Evolutionary conservation across 2,329 filamentous ascomycete genomes (phyloP).

Genomic region (Alternaria alternata): DNA sequence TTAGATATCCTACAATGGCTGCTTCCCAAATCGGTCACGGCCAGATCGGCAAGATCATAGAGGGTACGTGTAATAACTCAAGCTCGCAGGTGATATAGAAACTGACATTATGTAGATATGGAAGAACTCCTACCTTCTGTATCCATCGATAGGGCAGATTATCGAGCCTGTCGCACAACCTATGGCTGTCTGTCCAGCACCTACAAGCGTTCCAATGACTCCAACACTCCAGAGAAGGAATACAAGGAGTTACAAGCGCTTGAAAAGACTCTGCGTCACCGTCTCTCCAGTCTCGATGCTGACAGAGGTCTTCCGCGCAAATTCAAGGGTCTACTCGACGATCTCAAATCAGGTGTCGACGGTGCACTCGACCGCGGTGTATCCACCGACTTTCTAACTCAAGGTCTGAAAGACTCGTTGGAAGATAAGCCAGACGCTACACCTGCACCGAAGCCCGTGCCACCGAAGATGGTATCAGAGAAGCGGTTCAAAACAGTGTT

Average conservation of each 20-base stretch:
- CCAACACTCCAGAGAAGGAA: slow-evolving; percentile 17
- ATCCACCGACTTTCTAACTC: slow-evolving; percentile 17
- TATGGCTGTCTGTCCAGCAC: slow-evolving; percentile 29
- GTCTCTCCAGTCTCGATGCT: slow-evolving; percentile 23
- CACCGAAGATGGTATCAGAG: slow-evolving; percentile 22
- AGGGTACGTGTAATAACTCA: neutral
- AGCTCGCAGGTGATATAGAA: neutral
- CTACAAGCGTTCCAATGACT: slow-evolving; percentile 20
- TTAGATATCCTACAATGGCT: slow-evolving; percentile 8
- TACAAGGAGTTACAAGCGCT: slow-evolving; percentile 30
- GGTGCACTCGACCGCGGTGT: slow-evolving; percentile 19
- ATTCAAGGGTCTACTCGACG: slow-evolving; percentile 27
- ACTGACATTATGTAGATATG: slow-evolving; percentile 19
- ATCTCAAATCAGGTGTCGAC: slow-evolving; percentile 22
- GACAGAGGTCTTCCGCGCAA: slow-evolving; percentile 27
- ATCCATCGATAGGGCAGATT: slow-evolving; percentile 21
- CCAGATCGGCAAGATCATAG: slow-evolving; percentile 26
- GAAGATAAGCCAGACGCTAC: slow-evolving; percentile 13
- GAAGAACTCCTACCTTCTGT: slow-evolving; percentile 26
- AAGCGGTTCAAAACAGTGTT: slow-evolving; percentile 19
- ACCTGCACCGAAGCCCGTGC: slow-evolving; percentile 18
- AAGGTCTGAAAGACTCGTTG: slow-evolving; percentile 15
- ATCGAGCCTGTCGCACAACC: slow-evolving; percentile 26
- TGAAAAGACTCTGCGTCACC: slow-evolving; percentile 24
- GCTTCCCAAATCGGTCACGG: slow-evolving; percentile 16